Evolutionary conservation across 257 asterid species (phyloP).

Genomic region (Rubia yunnanensis): DNA sequence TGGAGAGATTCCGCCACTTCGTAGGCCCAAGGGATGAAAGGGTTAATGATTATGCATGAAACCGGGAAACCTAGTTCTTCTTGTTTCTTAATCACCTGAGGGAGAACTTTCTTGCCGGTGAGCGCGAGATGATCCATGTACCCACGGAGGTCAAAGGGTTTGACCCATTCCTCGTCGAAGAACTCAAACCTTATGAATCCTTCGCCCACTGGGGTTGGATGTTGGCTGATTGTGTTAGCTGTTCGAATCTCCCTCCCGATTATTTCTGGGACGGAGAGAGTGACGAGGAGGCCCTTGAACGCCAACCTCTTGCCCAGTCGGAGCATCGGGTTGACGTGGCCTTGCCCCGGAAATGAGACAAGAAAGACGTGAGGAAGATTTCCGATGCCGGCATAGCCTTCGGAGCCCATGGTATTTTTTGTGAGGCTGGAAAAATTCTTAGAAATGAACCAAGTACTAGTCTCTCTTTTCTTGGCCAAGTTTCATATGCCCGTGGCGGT

Average conservation of each 20-base stretch:
- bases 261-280: constrained; percentile 50
- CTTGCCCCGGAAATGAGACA: constrained; percentile 72
- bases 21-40: constrained; percentile 67
- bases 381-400: background rate
- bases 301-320: constrained; percentile 63
- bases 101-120: constrained; percentile 33
- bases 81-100: constrained; percentile 33
- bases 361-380: constrained; percentile 42
- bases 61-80: constrained; percentile 52
- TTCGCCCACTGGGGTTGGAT: constrained; percentile 36
- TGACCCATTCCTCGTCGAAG: constrained; percentile 37
- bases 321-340: constrained; percentile 79
- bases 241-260: constrained; percentile 38
- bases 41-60: constrained; percentile 48
- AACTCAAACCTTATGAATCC: constrained; percentile 64
- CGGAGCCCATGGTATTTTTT: background rate
- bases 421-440: background rate
- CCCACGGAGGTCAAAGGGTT: background rate
- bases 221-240: constrained; percentile 32
- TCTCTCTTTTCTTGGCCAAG: background rate
- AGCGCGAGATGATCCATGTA: constrained; percentile 42
- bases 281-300: constrained; percentile 41
- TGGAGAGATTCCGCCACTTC: constrained; percentile 51
- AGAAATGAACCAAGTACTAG: too few species aligned
- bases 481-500: background rate